Conservation (phyloP, 164 flowering plant genomes). For the Taxillus chinensis region DNA sequence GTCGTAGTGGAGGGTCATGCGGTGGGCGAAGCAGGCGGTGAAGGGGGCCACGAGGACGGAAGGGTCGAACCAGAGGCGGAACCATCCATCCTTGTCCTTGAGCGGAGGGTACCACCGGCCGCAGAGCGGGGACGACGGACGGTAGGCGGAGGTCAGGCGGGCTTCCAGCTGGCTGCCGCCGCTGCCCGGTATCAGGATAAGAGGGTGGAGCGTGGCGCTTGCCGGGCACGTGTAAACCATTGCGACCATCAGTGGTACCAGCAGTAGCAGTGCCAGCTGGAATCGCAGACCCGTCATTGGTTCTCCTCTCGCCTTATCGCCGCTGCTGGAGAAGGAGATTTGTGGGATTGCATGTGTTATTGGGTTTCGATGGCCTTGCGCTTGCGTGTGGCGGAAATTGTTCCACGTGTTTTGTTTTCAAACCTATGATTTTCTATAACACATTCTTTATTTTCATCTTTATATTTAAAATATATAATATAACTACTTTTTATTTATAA, state of each 20-base stretch:
- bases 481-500: no score
- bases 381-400: no score
- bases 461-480: no score
- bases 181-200: constrained; percentile 67
- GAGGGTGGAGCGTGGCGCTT: constrained; percentile 37
- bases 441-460: no score
- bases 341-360: no score
- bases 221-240: constrained; percentile 29
- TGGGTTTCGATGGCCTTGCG: no score
- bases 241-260: constrained; percentile 11
- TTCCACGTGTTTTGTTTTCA: no score
- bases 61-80: constrained; percentile 83
- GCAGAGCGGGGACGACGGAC: constrained; percentile 51
- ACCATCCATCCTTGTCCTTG: constrained; percentile 49
- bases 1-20: constrained; percentile 68
- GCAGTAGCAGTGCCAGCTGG: neutral
- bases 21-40: constrained; percentile 65
- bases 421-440: no score
- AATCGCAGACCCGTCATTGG: no score
- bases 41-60: constrained; percentile 51
- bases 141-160: constrained; percentile 44
- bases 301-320: no score
- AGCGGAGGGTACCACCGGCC: constrained; percentile 24
- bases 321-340: no score
- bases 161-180: constrained; percentile 93